Evolutionary conservation across 75 land plant species (phyloP).

Genomic region (Chamaecyparis obtusa): DNA sequence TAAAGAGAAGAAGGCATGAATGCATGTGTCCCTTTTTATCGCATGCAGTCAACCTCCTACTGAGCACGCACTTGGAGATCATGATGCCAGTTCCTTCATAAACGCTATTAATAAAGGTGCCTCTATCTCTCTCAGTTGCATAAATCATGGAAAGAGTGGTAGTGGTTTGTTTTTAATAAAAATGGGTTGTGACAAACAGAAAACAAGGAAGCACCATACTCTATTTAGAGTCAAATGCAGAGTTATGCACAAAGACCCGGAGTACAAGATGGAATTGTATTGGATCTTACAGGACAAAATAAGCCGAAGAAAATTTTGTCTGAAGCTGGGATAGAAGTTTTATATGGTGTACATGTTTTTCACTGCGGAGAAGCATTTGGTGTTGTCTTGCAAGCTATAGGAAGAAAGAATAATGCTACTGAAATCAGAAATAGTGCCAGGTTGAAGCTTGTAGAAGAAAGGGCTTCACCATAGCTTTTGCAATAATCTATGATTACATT

Average conservation of each 20-base stretch:
- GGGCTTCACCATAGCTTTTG: constrained; percentile 99
- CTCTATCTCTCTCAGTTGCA: no score
- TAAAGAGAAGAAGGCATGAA: no score
- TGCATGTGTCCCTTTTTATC: no score
- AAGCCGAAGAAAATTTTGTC: constrained; percentile 47
- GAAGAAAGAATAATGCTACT: constrained; percentile 37
- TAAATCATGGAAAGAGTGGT: no score
- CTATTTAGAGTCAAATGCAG: constrained; percentile 47
- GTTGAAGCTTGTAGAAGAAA: constrained; percentile 96
- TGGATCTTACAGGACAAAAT: constrained; percentile 43
- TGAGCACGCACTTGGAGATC: no score
- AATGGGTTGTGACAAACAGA: no score
- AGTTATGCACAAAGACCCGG: constrained; percentile 62
- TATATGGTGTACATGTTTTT: constrained; percentile 79
- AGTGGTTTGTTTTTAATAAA: no score
- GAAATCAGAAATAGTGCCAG: constrained; percentile 58
- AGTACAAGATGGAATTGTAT: constrained; percentile 29
- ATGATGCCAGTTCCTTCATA: no score
- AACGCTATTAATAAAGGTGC: no score
- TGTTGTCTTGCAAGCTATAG: constrained; percentile 63
- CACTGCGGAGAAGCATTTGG: constrained; percentile 97
- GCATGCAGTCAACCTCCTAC: no score
- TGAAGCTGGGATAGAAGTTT: constrained; percentile 65
- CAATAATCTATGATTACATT: no score
- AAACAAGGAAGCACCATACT: constrained; percentile 6